Conservation (phyloP, 164 flowering plant species). For the Annona squamosa region DNA sequence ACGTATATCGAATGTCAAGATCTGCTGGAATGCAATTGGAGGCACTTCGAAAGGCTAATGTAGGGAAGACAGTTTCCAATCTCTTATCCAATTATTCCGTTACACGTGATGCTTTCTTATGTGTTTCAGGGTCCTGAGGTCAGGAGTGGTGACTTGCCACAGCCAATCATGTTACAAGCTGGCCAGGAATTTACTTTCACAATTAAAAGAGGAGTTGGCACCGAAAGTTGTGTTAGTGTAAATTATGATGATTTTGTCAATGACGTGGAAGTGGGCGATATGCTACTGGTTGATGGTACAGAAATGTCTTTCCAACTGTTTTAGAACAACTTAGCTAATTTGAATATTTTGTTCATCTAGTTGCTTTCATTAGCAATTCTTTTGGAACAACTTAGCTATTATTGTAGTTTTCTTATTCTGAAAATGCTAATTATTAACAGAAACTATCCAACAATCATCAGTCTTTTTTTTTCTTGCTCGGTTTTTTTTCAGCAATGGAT, state of each 20-base stretch:
- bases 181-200: constrained; percentile 95
- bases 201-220: constrained; percentile 84
- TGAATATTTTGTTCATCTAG: no score
- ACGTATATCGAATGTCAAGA: background rate
- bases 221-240: constrained; percentile 83
- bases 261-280: constrained; percentile 93
- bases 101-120: background rate
- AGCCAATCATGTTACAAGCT: constrained; percentile 55
- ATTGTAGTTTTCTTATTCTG: no score
- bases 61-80: background rate
- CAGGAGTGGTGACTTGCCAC: constrained; percentile 94
- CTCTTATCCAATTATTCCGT: background rate
- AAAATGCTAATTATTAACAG: no score
- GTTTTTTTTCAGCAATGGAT: no score
- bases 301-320: background rate
- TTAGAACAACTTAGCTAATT: no score
- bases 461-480: no score
- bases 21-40: background rate
- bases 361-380: no score
- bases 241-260: constrained; percentile 95
- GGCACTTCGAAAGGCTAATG: background rate
- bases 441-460: no score
- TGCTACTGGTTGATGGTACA: constrained; percentile 98
- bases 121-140: constrained; percentile 88
- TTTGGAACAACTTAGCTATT: no score